Percentiles rank a stretch among this genome's conserved stretches.
Conservation (phyloP, 169 alveolate genomes). For the Ichthyophthirius multifiliis region DNA sequence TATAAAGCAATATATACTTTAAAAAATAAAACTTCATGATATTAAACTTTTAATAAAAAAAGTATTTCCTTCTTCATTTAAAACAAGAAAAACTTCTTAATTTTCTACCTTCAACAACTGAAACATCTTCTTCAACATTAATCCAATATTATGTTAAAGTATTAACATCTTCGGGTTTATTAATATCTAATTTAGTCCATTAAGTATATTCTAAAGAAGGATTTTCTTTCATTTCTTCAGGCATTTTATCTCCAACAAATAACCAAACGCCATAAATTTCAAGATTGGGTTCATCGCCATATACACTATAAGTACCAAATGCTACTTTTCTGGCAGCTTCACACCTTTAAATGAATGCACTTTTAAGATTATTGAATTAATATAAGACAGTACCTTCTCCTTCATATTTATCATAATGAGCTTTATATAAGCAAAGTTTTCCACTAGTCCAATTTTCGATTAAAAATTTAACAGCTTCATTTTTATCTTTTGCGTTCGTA, state of each 20-base stretch:
- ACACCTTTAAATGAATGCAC: conserved; percentile 94
- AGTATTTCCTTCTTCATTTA: no score
- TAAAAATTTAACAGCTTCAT: conserved; percentile 89
- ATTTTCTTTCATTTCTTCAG: conserved; percentile 90
- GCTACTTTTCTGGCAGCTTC: conserved; percentile 91
- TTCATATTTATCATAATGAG: conserved; percentile 93
- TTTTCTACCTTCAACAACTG: conserved; percentile 66
- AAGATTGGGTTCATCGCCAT: conserved; percentile 91
- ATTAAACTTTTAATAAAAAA: no score
- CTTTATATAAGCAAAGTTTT: conserved; percentile 91
- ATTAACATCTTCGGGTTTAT: conserved; percentile 82
- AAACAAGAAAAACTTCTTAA: conserved; percentile 23
- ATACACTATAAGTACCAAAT: conserved; percentile 93
- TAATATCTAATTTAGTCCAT: conserved; percentile 81
- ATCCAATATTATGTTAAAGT: conserved; percentile 93
- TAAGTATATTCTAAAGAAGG: conserved; percentile 95
- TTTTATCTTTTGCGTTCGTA: conserved; percentile 90
- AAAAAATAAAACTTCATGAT: no score
- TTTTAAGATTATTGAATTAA: conserved; percentile 90
- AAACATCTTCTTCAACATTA: conserved; percentile 79
- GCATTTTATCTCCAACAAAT: conserved; percentile 93
- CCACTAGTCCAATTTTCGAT: conserved; percentile 84
- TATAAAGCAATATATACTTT: no score
- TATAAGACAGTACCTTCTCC: conserved; percentile 92
- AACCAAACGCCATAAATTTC: conserved; percentile 96